Evolutionary conservation across 2,329 filamentous ascomycete species (phyloP).

Genomic region (Xylaria multiplex): DNA sequence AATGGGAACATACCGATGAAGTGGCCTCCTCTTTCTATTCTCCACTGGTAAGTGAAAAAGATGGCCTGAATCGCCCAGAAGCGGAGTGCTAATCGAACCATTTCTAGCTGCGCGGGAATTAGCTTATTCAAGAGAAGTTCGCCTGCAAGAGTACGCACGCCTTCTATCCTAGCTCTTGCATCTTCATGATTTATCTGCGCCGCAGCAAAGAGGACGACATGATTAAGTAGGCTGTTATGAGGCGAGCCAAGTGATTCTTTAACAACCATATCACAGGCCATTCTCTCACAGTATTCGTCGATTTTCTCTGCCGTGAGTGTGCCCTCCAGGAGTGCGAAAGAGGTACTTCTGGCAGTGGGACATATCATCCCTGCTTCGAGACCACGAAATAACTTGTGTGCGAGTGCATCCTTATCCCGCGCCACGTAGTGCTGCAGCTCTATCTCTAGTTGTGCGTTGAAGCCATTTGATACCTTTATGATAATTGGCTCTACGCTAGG

Average conservation of each 20-base stretch:
- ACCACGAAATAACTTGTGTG: conserved; percentile 27
- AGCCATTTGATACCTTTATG: conserved; percentile 26
- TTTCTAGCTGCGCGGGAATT: conserved; percentile 15
- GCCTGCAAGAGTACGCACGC: not conserved
- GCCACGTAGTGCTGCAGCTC: conserved; percentile 22
- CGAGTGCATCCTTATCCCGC: conserved; percentile 21
- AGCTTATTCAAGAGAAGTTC: not conserved
- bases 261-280: conserved; percentile 25
- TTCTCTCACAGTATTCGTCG: conserved; percentile 22
- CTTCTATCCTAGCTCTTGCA: conserved; percentile 18
- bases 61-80: conserved; percentile 29
- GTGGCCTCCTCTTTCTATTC: conserved; percentile 23
- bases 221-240: conserved; percentile 19
- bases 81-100: conserved; percentile 21
- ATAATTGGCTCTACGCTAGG: not conserved
- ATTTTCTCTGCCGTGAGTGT: conserved; percentile 27
- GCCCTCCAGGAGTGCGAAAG: conserved; percentile 16
- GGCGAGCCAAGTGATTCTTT: conserved; percentile 2
- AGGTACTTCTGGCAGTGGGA: conserved; percentile 23
- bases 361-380: conserved; percentile 25
- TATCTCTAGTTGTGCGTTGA: conserved; percentile 20
- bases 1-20: conserved; percentile 25
- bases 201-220: conserved; percentile 22
- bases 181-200: conserved; percentile 20
- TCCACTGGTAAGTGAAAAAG: conserved; percentile 31